These are phyloP conservation scores for Boletus coccyginus DNA, from an alignment of 768 basidiomycete genomes.

Conservation along the genomic window DNA sequence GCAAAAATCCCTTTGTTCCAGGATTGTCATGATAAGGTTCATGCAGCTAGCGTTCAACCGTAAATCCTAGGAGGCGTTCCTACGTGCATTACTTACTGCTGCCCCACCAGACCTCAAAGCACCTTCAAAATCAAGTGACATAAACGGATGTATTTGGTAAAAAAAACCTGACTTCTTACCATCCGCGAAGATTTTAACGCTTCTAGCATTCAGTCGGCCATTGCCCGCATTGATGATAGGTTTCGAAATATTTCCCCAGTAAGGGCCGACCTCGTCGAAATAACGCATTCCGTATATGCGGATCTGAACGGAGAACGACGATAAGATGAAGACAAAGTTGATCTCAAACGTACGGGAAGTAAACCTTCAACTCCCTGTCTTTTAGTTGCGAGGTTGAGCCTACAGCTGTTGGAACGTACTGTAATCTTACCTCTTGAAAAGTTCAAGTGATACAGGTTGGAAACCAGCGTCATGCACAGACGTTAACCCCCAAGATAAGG, in stretches of 20 bases:
- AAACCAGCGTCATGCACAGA: slow-evolving; percentile 86
- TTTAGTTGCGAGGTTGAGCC: slow-evolving; percentile 7
- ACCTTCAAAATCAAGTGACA: slow-evolving; percentile 42
- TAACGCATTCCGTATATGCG: slow-evolving; percentile 77
- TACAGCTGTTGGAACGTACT: neutral
- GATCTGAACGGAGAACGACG: slow-evolving; percentile 43
- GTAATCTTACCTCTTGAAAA: slow-evolving; percentile 60
- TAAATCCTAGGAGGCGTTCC: neutral
- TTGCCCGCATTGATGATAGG: slow-evolving; percentile 57
- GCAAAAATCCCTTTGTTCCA: slow-evolving; percentile 73
- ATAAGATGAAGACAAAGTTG: slow-evolving; percentile 4
- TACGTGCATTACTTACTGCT: slow-evolving; percentile 49
- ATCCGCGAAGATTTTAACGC: slow-evolving; percentile 77
- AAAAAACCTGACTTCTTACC: slow-evolving; percentile 20
- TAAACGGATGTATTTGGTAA: neutral
- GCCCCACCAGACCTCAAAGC: slow-evolving; percentile 90
- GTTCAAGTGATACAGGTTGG: slow-evolving; percentile 62
- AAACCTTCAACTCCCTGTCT: slow-evolving; percentile 61
- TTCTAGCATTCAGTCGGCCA: slow-evolving; percentile 65
- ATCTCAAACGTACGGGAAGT: slow-evolving; percentile 51
- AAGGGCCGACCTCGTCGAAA: slow-evolving; percentile 62
- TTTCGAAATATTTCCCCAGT: slow-evolving; percentile 67
- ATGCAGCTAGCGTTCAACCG: slow-evolving; percentile 47
- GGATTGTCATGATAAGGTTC: slow-evolving; percentile 84
- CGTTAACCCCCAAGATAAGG: slow-evolving; percentile 70